phyloP scores from a whole-genome alignment of 148 eudicot species.

The Mesembryanthemum crystallinum region DNA sequence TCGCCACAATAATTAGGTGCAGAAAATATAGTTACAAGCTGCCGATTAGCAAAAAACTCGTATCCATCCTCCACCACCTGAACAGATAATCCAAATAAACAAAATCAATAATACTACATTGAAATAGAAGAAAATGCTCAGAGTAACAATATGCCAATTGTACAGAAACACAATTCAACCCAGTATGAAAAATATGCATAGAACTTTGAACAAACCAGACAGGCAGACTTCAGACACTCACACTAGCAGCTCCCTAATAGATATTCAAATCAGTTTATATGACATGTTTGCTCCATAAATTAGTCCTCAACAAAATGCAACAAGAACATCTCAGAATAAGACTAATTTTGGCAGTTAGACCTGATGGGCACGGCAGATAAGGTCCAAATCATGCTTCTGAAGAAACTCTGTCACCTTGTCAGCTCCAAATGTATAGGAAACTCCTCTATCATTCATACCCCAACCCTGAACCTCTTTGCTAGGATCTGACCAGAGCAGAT shows the following conservation, averaged over 20 bases:
- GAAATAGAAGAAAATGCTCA: too few species aligned
- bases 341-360: constrained; percentile 24
- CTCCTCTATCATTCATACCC: constrained; percentile 72
- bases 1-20: constrained; percentile 50
- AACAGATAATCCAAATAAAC: not conserved
- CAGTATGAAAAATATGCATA: not conserved
- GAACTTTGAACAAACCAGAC: not conserved
- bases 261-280: not conserved
- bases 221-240: too few species aligned
- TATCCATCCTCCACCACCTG: constrained; percentile 68
- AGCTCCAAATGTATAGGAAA: constrained; percentile 59
- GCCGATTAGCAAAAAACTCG: constrained; percentile 56
- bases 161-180: not conserved
- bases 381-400: constrained; percentile 55
- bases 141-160: too few species aligned
- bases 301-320: not conserved
- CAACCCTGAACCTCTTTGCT: constrained; percentile 54
- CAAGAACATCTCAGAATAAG: not conserved
- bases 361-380: constrained; percentile 68
- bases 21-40: constrained; percentile 47
- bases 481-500: constrained; percentile 60
- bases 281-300: not conserved
- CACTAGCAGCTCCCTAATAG: too few species aligned
- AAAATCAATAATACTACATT: not conserved
- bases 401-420: constrained; percentile 62